Conservation (phyloP, 2,329 filamentous ascomycete species). For the Fusarium piperis region DNA sequence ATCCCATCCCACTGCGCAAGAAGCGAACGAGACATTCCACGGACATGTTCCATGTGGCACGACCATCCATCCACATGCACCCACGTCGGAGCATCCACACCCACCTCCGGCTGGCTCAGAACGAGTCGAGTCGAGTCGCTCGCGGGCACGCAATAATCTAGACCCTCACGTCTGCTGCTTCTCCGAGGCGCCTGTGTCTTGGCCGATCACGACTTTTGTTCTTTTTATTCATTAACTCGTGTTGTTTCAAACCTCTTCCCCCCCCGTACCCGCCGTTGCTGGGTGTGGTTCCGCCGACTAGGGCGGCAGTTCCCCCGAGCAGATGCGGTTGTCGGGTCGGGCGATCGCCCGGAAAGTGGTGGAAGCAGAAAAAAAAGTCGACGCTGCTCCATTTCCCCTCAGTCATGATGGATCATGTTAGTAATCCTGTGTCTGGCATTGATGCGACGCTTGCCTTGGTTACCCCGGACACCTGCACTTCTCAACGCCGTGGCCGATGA, state of each 20-base stretch:
- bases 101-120: neutral
- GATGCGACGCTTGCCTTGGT: slow-evolving; percentile 1
- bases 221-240: neutral
- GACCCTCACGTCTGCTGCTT: neutral
- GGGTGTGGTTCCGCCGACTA: slow-evolving; percentile 22
- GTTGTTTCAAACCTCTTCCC: neutral
- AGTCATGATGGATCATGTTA: slow-evolving; percentile 34
- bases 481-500: neutral
- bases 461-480: neutral
- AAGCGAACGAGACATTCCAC: slow-evolving; percentile 24
- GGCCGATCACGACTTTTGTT: neutral
- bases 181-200: neutral
- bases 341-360: slow-evolving; percentile 41
- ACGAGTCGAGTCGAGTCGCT: neutral
- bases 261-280: slow-evolving; percentile 13
- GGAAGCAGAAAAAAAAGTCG: slow-evolving; percentile 3
- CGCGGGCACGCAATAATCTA: slow-evolving; percentile 9
- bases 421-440: slow-evolving; percentile 26
- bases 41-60: slow-evolving; percentile 28
- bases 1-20: slow-evolving; percentile 12
- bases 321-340: slow-evolving; percentile 43
- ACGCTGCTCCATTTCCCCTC: slow-evolving; percentile 22
- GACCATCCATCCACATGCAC: slow-evolving; percentile 17
- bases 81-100: slow-evolving; percentile 3
- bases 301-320: slow-evolving; percentile 20